These are phyloP conservation scores for Neurospora sp. DNA, from an alignment of 495 filamentous ascomycete species.

Conservation along the genomic window DNA sequence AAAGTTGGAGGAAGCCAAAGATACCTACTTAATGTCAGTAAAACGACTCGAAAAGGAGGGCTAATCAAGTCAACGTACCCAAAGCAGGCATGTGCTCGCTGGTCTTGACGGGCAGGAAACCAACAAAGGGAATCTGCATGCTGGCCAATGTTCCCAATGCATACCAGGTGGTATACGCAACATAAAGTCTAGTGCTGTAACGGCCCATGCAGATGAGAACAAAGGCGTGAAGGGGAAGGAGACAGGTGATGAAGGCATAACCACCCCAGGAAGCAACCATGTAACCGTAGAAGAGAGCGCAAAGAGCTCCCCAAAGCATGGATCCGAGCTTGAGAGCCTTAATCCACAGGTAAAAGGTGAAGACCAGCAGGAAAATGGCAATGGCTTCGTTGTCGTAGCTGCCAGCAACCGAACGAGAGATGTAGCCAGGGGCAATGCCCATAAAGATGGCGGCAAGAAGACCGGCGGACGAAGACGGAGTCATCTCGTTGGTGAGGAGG, in stretches of 20 bases:
- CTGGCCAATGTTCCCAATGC: slow-evolving; percentile 91
- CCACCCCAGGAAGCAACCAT: slow-evolving; percentile 99
- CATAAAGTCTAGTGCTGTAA: slow-evolving; percentile 88
- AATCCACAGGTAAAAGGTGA: slow-evolving; percentile 99
- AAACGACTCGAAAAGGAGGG: neutral
- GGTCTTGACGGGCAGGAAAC: slow-evolving; percentile 90
- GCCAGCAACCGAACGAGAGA: slow-evolving; percentile 92
- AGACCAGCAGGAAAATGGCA: slow-evolving; percentile 95
- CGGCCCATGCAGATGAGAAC: slow-evolving; percentile 95
- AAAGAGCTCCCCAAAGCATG: slow-evolving; percentile 88
- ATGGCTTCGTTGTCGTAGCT: slow-evolving; percentile 99
- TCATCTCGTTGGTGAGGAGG: slow-evolving; percentile 94
- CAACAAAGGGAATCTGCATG: slow-evolving; percentile 99
- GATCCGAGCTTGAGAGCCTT: slow-evolving; percentile 95
- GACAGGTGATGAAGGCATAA: slow-evolving; percentile 98
- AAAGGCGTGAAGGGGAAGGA: slow-evolving; percentile 92
- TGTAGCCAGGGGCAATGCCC: slow-evolving; percentile 96
- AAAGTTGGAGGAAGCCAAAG: slow-evolving; percentile 90
- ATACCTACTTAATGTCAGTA: slow-evolving; percentile 53
- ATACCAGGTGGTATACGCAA: slow-evolving; percentile 97
- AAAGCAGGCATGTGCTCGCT: slow-evolving; percentile 98
- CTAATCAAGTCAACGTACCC: slow-evolving; percentile 43
- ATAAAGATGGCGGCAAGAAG: slow-evolving; percentile 93
- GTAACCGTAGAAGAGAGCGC: slow-evolving; percentile 97
- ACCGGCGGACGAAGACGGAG: slow-evolving; percentile 80